Conservation (phyloP, 1,284 basidiomycete genomes). For the Pseudozyma flocculosa region DNA sequence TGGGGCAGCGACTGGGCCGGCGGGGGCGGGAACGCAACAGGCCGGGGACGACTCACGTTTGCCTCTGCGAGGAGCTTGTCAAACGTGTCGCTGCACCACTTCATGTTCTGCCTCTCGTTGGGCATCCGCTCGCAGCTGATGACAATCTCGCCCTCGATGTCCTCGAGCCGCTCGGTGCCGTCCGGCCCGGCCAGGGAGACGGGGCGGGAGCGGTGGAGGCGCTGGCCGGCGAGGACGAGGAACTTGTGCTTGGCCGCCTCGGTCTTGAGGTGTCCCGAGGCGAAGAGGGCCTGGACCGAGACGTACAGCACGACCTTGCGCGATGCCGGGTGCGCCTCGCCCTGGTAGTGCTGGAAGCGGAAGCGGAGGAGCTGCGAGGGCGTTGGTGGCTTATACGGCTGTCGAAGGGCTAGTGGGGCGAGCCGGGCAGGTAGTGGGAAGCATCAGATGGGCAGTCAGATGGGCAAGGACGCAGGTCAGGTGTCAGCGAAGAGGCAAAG, state of each 20-base stretch:
- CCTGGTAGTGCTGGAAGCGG: constrained; percentile 58
- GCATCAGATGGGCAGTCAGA: too few relatives aligned
- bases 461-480: too few relatives aligned
- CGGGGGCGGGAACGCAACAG: too few relatives aligned
- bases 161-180: neutral
- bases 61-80: constrained; percentile 58
- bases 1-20: too few relatives aligned
- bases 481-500: too few relatives aligned
- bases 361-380: constrained; percentile 34
- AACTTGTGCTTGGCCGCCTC: constrained; percentile 56
- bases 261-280: constrained; percentile 27
- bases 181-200: constrained; percentile 3
- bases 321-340: constrained; percentile 57
- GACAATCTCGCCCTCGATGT: constrained; percentile 48
- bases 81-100: constrained; percentile 60
- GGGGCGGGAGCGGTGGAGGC: constrained; percentile 24
- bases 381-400: constrained; percentile 50
- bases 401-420: constrained; percentile 44
- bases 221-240: constrained; percentile 57
- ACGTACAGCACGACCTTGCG: constrained; percentile 57
- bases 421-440: too few relatives aligned
- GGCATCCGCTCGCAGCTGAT: constrained; percentile 58
- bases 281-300: constrained; percentile 41
- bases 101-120: constrained; percentile 58
- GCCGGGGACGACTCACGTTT: constrained; percentile 37